Evolutionary conservation across 257 asterid species (phyloP).

Genomic region (Schizonepeta tenuifolia): DNA sequence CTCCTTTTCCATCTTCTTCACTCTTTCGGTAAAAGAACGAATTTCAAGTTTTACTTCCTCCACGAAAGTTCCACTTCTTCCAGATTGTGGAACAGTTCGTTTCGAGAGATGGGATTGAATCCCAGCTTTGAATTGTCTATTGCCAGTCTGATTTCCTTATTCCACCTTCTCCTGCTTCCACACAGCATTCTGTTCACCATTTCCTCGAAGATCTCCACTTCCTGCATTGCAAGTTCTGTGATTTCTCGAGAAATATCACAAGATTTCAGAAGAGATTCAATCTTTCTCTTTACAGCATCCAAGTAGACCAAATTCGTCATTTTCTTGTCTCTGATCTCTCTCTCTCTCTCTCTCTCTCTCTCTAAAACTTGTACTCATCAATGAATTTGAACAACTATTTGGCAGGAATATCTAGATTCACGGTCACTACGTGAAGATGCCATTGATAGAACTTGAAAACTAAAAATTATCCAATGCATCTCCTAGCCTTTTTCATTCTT

Average conservation of each 20-base stretch:
- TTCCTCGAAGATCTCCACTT: slow-evolving; percentile 15
- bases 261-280: too few species aligned
- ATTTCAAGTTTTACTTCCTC: slow-evolving; percentile 1
- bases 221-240: not conserved
- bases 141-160: slow-evolving; percentile 12
- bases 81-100: not conserved
- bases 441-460: not conserved
- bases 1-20: slow-evolving; percentile 13
- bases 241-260: not conserved
- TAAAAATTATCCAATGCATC: not conserved
- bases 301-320: too few species aligned
- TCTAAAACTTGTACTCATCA: too few species aligned
- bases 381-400: not conserved
- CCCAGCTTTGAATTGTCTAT: slow-evolving; percentile 5
- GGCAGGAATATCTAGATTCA: not conserved
- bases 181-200: slow-evolving; percentile 9
- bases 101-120: slow-evolving; percentile 17
- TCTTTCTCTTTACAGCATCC: too few species aligned
- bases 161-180: slow-evolving; percentile 16
- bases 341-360: too few species aligned
- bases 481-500: not conserved
- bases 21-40: not conserved
- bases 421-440: too few species aligned
- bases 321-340: too few species aligned
- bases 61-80: not conserved